Percentiles rank a stretch among this genome's conserved stretches.
phyloP scores from a whole-genome alignment of 768 basidiomycete species.

The Lentinula sp. region DNA sequence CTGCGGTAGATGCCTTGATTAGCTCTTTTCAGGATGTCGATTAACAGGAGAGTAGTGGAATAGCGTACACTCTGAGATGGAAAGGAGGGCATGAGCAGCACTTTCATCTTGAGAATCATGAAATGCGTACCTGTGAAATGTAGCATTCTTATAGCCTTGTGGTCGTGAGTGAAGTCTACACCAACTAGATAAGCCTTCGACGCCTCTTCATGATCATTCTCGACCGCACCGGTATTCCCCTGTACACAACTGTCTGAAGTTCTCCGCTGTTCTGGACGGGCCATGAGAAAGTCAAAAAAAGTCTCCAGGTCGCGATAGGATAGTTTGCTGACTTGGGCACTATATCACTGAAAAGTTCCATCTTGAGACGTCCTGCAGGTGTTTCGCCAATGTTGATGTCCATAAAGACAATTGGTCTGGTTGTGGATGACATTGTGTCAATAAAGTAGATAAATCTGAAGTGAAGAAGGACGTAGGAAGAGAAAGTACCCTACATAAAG shows the following conservation, averaged over 20 bases:
- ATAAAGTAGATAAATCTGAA: no score
- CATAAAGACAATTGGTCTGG: constrained; percentile 93
- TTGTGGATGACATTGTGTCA: constrained; percentile 34
- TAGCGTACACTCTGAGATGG: constrained; percentile 59
- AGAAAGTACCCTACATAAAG: no score
- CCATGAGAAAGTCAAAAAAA: constrained; percentile 1
- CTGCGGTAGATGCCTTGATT: constrained; percentile 25
- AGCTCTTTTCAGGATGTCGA: constrained; percentile 10
- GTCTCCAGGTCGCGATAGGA: background rate
- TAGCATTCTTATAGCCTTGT: constrained; percentile 88
- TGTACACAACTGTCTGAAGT: constrained; percentile 95
- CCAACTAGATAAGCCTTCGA: background rate
- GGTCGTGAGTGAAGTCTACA: constrained; percentile 74
- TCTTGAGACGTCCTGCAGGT: constrained; percentile 90
- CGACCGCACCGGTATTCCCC: constrained; percentile 79
- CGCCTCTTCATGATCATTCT: no score
- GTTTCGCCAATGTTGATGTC: constrained; percentile 97
- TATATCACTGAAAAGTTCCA: constrained; percentile 95
- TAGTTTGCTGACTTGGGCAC: constrained; percentile 75
- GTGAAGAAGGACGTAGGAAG: no score
- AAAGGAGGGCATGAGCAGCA: constrained; percentile 4
- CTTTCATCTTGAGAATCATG: background rate
- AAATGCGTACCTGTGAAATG: constrained; percentile 74
- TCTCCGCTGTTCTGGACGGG: constrained; percentile 81
- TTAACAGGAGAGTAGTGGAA: constrained; percentile 1